A percentile compares a stretch with the other conserved stretches of the same genome.
These are phyloP conservation scores for Ophiostoma ulmi DNA, from an alignment of 2,329 filamentous ascomycete species.

Conservation along the genomic window DNA sequence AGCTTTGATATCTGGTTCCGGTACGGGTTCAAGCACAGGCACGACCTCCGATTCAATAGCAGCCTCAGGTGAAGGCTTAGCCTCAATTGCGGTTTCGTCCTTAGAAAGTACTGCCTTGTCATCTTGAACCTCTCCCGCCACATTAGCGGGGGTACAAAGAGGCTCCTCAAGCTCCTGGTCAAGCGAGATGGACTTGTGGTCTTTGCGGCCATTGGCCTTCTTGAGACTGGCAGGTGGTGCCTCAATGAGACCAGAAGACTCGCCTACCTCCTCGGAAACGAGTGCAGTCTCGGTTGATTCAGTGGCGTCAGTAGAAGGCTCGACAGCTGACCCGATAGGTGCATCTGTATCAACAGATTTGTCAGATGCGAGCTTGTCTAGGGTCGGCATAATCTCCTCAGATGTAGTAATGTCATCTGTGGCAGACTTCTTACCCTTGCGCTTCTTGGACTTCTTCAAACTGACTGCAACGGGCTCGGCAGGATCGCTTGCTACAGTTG, in stretches of 20 bases:
- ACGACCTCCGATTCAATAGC: neutral
- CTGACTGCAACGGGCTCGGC: neutral
- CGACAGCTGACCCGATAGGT: neutral
- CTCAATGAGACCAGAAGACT: neutral
- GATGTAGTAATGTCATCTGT: neutral
- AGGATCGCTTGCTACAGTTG: neutral
- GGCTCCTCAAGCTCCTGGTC: neutral
- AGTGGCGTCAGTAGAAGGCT: neutral
- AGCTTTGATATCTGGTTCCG: neutral
- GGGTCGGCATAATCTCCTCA: neutral
- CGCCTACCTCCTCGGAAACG: neutral
- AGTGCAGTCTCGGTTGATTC: neutral
- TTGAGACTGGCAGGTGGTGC: neutral
- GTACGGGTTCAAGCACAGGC: neutral
- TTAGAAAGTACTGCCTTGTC: neutral
- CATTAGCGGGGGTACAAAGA: neutral
- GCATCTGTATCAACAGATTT: neutral
- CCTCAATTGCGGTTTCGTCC: neutral
- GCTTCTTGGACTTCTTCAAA: slow-evolving; percentile 13
- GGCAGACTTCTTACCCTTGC: neutral
- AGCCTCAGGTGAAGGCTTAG: neutral
- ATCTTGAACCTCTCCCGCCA: neutral
- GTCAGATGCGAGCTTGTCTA: neutral
- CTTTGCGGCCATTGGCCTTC: neutral
- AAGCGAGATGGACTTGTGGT: neutral